A percentile compares a stretch with the other conserved stretches of the same genome.
Evolutionary conservation across 2,329 filamentous ascomycete genomes (phyloP).

Genomic region (Trichoderma afroharzianum): DNA sequence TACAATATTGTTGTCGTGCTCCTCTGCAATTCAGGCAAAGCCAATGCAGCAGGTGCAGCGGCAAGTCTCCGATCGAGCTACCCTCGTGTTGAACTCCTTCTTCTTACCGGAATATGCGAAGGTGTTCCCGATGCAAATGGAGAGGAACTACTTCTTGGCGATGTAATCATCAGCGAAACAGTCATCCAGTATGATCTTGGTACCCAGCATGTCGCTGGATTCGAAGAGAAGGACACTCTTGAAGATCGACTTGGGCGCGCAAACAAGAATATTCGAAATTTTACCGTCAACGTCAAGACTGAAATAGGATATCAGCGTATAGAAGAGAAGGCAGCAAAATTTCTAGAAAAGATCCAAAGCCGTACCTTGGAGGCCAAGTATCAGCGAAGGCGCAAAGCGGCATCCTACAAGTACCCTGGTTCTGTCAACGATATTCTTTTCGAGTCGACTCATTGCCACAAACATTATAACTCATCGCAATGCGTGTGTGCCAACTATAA

Average conservation of each 20-base stretch:
- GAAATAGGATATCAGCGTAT: not conserved
- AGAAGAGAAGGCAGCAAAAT: not conserved
- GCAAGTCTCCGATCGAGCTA: not conserved
- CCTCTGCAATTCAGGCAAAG: not conserved
- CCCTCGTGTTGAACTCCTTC: not conserved
- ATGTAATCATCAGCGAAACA: not conserved
- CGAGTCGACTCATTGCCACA: not conserved
- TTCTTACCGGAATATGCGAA: not conserved
- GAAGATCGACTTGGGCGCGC: fast-evolving
- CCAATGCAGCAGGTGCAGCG: fast-evolving
- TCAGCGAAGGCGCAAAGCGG: fast-evolving
- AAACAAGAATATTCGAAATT: not conserved
- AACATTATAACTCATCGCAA: not conserved
- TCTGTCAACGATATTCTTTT: not conserved
- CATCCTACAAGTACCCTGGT: not conserved
- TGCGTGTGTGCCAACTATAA: not conserved
- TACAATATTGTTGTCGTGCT: not conserved
- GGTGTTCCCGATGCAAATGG: not conserved
- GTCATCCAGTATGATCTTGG: not conserved
- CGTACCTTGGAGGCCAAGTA: not conserved
- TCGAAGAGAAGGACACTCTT: not conserved
- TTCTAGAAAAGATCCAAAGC: not conserved
- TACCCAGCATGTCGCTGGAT: no score
- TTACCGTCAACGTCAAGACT: not conserved
- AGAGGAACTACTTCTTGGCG: fast-evolving